Evolutionary conservation across 345 rosid species (phyloP).

Genomic region (Psidium friedrichsthalianum): DNA sequence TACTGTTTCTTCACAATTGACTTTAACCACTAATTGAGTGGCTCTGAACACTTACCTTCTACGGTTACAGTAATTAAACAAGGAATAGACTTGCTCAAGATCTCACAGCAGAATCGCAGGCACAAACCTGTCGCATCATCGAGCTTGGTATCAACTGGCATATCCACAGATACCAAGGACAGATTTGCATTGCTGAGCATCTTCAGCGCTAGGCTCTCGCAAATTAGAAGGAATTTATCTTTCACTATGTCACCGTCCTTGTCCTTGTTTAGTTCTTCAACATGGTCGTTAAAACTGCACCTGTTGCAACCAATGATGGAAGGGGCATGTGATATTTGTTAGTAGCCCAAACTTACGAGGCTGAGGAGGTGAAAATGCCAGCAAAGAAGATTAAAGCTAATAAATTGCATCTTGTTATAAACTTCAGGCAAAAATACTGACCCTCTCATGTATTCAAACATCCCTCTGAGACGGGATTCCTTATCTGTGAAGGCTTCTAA

Average conservation of each 20-base stretch:
- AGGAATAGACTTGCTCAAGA: conserved; percentile 65
- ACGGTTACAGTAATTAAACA: conserved; percentile 68
- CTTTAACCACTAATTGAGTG: conserved; percentile 47
- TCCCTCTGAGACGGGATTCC: conserved; percentile 74
- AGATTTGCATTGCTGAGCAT: conserved; percentile 78
- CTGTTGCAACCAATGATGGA: conserved; percentile 18
- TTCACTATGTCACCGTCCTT: conserved; percentile 18
- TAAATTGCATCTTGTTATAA: not conserved
- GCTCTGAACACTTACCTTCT: conserved; percentile 80
- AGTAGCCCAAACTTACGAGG: not conserved
- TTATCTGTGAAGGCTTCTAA: conserved; percentile 36
- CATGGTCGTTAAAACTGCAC: conserved; percentile 62
- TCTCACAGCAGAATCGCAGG: conserved; percentile 72
- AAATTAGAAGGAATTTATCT: conserved; percentile 60
- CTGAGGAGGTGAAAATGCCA: not conserved
- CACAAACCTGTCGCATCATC: conserved; percentile 76
- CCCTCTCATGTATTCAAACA: conserved; percentile 88
- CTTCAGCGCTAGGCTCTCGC: conserved; percentile 62
- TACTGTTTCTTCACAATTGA: conserved; percentile 90
- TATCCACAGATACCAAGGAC: conserved; percentile 64
- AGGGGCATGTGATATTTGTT: not conserved
- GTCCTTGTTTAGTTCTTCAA: conserved; percentile 44
- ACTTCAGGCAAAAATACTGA: conserved; percentile 13
- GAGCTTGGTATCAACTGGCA: conserved; percentile 60
- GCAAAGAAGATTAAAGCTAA: not conserved